Evolutionary conservation across 2,329 filamentous ascomycete genomes (phyloP), one percentile per base, ranked within the genome.

Genomic region (Elsinoe fawcettii): DNA sequence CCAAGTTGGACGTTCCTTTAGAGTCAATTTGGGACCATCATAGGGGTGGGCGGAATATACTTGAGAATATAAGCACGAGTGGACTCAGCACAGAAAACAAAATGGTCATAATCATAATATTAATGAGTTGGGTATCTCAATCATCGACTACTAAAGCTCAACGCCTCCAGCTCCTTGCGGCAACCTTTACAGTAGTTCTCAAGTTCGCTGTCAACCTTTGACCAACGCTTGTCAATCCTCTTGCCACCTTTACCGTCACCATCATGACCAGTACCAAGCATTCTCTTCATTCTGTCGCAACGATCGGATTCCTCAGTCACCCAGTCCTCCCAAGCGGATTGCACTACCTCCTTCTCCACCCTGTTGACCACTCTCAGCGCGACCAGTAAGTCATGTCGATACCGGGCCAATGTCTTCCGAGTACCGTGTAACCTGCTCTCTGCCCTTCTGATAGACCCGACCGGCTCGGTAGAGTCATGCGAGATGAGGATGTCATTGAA

Each of bases 241-340:
- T 64, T 60, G 14, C 37, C 60, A 37, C 56, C 59, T 62, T 66
- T 56, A 61, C 18, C 16, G 8, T 63, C 60, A 63, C 54, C 58
- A 27, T 62, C 60, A 32, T 60, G 60, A 39, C 63, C 68, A 23
- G 69, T 68, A 25, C 65, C 67, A 20, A 86, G 66, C 63, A 83
- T 71, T 12, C 67, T 68, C 39, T 78, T 76, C 6, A 83, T 70
- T 66, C 86, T 81, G 58, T 82, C 82, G 70, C 93, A 99, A 51
- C 88, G 81, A 32, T 77, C 72, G 62, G 84, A 85, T 73, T 99
- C 93, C 63, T 88, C 86, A 2, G 81, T 72, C 27, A 97, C 79
- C 91, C 92, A 99, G 62, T 88, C 88, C 74, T 96, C 91, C 86
- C 90, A 99, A 70, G 96, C 92, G 0, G 87, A 86, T 66, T 84